These are phyloP conservation scores for Dioscorea dumetorum DNA, from an alignment of 106 monocot genomes.

Conservation along the genomic window DNA sequence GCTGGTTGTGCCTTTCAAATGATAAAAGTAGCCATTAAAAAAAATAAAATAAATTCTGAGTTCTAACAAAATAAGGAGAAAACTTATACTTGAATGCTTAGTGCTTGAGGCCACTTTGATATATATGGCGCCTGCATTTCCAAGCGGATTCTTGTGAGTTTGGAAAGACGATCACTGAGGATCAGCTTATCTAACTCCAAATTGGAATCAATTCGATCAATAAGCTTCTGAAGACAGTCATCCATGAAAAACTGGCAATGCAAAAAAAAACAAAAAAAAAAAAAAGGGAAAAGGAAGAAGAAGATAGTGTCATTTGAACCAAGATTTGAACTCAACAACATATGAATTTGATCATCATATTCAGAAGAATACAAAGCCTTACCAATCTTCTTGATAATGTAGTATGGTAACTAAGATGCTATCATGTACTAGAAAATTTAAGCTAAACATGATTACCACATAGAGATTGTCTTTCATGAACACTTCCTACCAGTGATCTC, in stretches of 20 bases:
- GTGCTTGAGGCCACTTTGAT: conserved; percentile 95
- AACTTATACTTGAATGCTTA: conserved; percentile 77
- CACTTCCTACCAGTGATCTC: too few relatives aligned
- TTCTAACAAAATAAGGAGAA: neutral
- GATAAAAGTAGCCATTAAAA: neutral
- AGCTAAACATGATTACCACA: neutral
- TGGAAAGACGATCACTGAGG: conserved; percentile 71
- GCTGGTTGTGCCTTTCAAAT: conserved; percentile 62
- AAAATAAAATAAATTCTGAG: neutral
- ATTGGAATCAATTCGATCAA: conserved; percentile 63
- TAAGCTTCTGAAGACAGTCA: conserved; percentile 76
- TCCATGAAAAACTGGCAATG: conserved; percentile 84
- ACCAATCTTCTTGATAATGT: neutral
- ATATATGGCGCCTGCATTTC: conserved; percentile 89
- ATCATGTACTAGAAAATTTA: neutral
- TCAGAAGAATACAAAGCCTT: neutral
- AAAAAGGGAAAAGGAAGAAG: too few relatives aligned
- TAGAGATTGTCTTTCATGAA: too few relatives aligned
- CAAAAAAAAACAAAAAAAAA: neutral
- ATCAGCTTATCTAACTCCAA: conserved; percentile 49
- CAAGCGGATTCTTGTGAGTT: conserved; percentile 61
- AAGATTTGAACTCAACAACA: neutral
- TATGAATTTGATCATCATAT: neutral
- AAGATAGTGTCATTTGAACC: neutral
- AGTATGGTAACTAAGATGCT: neutral